Percentiles rank a stretch among this genome's conserved stretches.
Conservation (phyloP, 2,329 filamentous ascomycete species). For the Ambrosiella xylebori region DNA sequence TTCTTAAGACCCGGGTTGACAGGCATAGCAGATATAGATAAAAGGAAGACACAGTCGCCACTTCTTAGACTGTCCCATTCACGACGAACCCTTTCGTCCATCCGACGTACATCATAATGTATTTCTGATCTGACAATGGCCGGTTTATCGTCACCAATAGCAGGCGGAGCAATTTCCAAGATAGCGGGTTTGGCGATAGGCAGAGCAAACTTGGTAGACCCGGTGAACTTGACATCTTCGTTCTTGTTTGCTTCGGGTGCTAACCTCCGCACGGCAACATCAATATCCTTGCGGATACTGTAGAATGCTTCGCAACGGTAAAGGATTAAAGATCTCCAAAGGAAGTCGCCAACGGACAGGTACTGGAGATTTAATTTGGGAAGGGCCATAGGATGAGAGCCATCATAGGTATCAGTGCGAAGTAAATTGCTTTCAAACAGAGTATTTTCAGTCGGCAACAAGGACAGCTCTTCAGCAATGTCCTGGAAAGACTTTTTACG, state of each 20-base stretch:
- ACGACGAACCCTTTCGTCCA: constrained; percentile 56
- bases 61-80: constrained; percentile 83
- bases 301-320: constrained; percentile 88
- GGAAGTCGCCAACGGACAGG: constrained; percentile 80
- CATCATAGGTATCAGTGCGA: constrained; percentile 74
- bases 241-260: constrained; percentile 48
- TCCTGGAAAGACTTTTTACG: constrained; percentile 71
- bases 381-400: constrained; percentile 69
- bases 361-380: constrained; percentile 95
- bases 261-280: constrained; percentile 62
- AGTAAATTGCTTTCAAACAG: constrained; percentile 67
- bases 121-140: constrained; percentile 76
- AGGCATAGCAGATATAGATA: constrained; percentile 36
- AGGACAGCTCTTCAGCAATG: constrained; percentile 46
- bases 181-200: constrained; percentile 74
- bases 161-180: constrained; percentile 65
- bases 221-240: constrained; percentile 57
- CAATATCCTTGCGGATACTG: constrained; percentile 79
- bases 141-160: constrained; percentile 70
- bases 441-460: constrained; percentile 68
- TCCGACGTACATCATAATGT: constrained; percentile 59
- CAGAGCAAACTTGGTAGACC: constrained; percentile 82
- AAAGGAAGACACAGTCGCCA: constrained; percentile 78
- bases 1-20: constrained; percentile 39
- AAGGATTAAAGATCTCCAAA: constrained; percentile 86